These are phyloP conservation scores for Viola pubescens DNA, from an alignment of 441 rosid species.

Conservation along the genomic window DNA sequence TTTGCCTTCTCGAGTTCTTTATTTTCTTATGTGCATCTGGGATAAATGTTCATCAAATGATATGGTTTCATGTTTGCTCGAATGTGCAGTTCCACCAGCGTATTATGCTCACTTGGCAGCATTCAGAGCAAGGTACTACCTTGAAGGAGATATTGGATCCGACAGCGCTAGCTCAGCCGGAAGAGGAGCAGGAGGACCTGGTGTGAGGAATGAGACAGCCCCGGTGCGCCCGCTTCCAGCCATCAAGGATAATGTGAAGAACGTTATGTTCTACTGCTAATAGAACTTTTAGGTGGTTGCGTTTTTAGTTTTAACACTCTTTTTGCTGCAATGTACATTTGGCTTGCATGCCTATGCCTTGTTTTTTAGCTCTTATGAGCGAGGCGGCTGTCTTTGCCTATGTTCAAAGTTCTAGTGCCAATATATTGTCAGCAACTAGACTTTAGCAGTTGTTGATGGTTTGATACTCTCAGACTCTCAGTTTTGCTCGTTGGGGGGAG, in stretches of 20 bases:
- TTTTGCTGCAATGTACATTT: background rate
- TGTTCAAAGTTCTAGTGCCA: no score
- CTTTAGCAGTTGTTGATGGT: no score
- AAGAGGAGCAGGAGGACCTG: background rate
- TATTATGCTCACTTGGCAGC: background rate
- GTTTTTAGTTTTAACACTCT: background rate
- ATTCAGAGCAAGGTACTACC: slow-evolving; percentile 3
- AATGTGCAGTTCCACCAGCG: slow-evolving; percentile 1
- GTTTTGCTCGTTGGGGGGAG: no score
- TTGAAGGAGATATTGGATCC: background rate
- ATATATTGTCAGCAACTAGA: no score
- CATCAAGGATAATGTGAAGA: background rate
- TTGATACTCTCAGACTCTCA: no score
- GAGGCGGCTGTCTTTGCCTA: no score
- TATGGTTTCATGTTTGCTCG: background rate
- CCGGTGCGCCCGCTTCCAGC: background rate
- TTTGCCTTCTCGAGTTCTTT: background rate
- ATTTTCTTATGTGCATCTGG: no score
- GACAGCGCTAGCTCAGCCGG: background rate
- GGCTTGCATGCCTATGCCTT: no score
- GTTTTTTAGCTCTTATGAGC: no score
- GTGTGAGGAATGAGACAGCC: background rate
- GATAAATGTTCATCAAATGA: background rate
- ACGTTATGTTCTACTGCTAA: background rate
- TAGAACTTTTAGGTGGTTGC: background rate